Evolutionary conservation across 805 yeast genomes (phyloP).

Genomic region (Kluyveromyces aestuarii): DNA sequence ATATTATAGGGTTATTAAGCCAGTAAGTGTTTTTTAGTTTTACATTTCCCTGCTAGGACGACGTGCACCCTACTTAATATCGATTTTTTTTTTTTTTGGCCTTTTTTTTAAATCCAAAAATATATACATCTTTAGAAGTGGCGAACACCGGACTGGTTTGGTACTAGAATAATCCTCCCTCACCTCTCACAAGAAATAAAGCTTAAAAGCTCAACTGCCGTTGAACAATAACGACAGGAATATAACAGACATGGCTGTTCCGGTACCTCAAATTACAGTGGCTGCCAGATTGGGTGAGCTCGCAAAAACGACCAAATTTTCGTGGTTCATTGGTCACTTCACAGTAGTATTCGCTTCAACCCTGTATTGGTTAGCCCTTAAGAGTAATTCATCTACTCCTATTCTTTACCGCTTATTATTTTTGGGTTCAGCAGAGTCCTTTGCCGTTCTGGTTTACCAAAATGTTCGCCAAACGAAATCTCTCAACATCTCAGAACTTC

Average conservation of each 20-base stretch:
- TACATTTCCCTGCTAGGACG: no score
- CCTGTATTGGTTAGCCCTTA: constrained; percentile 31
- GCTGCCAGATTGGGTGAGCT: constrained; percentile 2
- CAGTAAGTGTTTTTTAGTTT: no score
- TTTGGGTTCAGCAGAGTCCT: constrained; percentile 59
- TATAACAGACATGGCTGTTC: not conserved
- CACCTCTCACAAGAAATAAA: no score
- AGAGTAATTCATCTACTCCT: constrained; percentile 29
- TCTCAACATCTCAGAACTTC: constrained; percentile 6
- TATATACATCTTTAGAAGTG: no score
- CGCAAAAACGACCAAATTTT: constrained; percentile 50
- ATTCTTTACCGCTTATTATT: constrained; percentile 46
- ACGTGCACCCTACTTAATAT: no score
- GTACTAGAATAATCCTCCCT: no score
- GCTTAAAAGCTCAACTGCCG: not conserved
- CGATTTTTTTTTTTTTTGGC: no score
- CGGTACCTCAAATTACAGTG: not conserved
- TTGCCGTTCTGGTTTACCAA: constrained; percentile 68
- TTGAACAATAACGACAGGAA: no score
- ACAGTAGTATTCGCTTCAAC: constrained; percentile 35
- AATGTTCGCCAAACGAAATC: constrained; percentile 33
- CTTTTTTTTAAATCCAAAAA: no score
- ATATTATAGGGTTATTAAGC: no score
- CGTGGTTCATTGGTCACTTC: constrained; percentile 66
- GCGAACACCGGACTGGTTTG: no score